phyloP scores from a whole-genome alignment of 176 grass and related monocot species.

The Rhipidocladum racemiflorum region DNA sequence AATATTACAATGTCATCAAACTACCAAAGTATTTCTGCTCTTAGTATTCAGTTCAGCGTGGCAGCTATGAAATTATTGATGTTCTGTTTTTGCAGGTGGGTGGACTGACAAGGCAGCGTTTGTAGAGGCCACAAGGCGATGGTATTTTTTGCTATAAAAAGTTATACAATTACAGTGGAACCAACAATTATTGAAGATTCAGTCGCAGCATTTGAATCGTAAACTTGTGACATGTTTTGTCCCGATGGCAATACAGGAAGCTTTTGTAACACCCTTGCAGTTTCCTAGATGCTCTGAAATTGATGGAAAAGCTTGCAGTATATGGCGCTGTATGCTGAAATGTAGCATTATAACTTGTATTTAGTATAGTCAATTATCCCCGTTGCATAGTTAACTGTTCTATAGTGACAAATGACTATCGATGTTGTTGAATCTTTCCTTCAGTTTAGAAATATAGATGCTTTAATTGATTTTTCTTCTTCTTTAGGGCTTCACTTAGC shows the following conservation, averaged over 20 bases:
- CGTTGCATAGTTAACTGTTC: neutral
- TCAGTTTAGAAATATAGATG: neutral
- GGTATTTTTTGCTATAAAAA: neutral
- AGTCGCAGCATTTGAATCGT: neutral
- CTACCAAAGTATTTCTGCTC: neutral
- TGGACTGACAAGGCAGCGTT: neutral
- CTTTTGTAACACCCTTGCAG: neutral
- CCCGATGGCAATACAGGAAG: neutral
- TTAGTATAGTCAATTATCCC: neutral
- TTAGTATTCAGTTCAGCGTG: neutral
- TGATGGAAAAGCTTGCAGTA: neutral
- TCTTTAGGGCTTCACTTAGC: too few species aligned
- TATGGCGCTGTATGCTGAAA: neutral
- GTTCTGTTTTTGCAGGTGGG: constrained; percentile 1
- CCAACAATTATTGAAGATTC: neutral
- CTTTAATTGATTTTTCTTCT: neutral
- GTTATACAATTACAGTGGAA: neutral
- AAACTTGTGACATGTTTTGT: neutral
- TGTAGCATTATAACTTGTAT: neutral
- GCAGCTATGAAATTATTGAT: neutral
- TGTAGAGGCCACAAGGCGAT: neutral
- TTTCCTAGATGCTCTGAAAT: neutral
- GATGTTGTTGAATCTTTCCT: neutral
- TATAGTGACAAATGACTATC: neutral
- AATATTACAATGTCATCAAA: neutral